phyloP scores from a whole-genome alignment of 257 asterid genomes.

The Thymus quinquecostatus region DNA sequence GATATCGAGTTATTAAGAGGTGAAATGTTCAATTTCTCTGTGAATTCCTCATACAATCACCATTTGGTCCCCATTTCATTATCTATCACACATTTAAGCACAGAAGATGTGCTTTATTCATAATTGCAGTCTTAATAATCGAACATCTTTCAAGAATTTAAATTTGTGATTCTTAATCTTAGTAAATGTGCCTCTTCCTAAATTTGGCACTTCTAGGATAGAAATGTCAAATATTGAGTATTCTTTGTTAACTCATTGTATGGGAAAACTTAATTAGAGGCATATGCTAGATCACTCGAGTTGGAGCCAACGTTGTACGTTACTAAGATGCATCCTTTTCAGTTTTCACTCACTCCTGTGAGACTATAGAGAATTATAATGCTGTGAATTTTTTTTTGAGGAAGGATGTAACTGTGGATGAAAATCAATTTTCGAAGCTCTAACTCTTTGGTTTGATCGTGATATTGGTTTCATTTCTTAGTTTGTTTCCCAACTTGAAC shows the following conservation, averaged over 20 bases:
- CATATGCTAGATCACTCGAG: not conserved
- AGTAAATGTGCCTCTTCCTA: slow-evolving; percentile 13
- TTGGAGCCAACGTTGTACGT: slow-evolving; percentile 6
- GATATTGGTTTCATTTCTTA: not conserved
- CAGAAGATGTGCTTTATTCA: not conserved
- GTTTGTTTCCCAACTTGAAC: not conserved
- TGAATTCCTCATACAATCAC: not conserved
- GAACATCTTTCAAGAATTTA: not conserved
- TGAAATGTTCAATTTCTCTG: not conserved
- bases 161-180: not conserved
- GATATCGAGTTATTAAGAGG: not conserved
- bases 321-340: not conserved
- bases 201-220: slow-evolving; percentile 11
- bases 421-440: not conserved
- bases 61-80: too few species aligned
- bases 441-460: not conserved
- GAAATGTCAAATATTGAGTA: slow-evolving; percentile 11
- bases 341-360: not conserved
- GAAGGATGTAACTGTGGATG: not conserved
- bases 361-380: not conserved
- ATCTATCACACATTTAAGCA: too few species aligned
- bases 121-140: not conserved
- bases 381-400: not conserved
- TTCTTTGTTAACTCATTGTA: not conserved
- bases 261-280: not conserved